Percentiles rank a stretch among this genome's conserved stretches.
These are phyloP conservation scores for Tieghemostelium lacteum DNA, from an alignment of 78 protist species.

Conservation along the genomic window DNA sequence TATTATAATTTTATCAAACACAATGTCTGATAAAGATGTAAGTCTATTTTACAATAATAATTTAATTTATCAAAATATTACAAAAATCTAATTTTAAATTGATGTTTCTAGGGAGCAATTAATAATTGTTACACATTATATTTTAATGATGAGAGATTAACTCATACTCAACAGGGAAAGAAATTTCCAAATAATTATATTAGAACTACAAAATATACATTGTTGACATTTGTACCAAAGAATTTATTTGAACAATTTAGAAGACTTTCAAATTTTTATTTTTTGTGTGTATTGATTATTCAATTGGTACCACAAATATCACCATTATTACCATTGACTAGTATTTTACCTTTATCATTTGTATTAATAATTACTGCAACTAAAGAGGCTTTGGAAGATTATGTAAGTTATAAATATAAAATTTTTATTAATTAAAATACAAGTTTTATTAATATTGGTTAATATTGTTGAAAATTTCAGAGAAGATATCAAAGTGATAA, in stretches of 20 bases:
- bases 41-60: not conserved
- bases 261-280: slow-evolving; percentile 85
- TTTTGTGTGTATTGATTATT: slow-evolving; percentile 85
- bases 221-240: slow-evolving; percentile 79
- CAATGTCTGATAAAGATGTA: not conserved
- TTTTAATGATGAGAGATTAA: slow-evolving; percentile 59
- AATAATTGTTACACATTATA: slow-evolving; percentile 65
- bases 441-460: not conserved
- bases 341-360: slow-evolving; percentile 86
- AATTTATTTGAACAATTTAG: slow-evolving; percentile 84
- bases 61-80: not conserved
- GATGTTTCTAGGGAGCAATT: not conserved
- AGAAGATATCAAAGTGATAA: slow-evolving; percentile 44
- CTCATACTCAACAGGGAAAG: slow-evolving; percentile 24
- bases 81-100: not conserved
- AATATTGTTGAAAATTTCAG: not conserved
- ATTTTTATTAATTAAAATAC: not conserved
- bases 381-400: slow-evolving; percentile 88
- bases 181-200: slow-evolving; percentile 76
- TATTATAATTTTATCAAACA: not conserved
- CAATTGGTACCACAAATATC: slow-evolving; percentile 85
- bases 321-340: slow-evolving; percentile 84
- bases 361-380: slow-evolving; percentile 83
- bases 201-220: slow-evolving; percentile 83
- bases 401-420: slow-evolving; percentile 38